These are phyloP conservation scores for Fomitopsis pinicola DNA, from an alignment of 1,284 basidiomycete genomes.

Conservation along the genomic window DNA sequence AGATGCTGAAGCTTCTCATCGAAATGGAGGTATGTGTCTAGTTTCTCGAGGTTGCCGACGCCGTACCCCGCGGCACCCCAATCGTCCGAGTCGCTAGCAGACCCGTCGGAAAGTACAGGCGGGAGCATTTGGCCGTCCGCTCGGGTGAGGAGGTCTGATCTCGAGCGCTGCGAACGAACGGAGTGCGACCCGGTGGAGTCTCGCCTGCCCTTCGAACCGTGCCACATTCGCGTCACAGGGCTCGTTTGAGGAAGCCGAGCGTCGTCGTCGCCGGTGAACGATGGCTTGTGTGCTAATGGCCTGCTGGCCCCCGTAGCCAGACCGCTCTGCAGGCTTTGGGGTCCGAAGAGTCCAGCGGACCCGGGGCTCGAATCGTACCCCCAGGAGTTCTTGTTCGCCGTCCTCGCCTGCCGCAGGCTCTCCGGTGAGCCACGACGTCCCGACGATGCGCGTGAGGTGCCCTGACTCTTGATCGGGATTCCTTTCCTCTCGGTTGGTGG, in stretches of 20 bases:
- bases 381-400: slow-evolving; percentile 12
- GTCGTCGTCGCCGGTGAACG: slow-evolving; percentile 4
- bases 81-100: slow-evolving; percentile 26
- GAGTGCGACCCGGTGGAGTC: slow-evolving; percentile 23
- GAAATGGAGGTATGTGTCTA: neutral
- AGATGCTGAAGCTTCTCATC: slow-evolving; percentile 10
- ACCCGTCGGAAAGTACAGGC: slow-evolving; percentile 7
- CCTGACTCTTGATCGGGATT: slow-evolving; percentile 14
- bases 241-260: neutral
- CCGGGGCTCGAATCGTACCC: slow-evolving; percentile 11
- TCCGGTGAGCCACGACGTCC: slow-evolving; percentile 22
- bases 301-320: neutral
- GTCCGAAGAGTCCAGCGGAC: slow-evolving; percentile 4
- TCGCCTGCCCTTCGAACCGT: slow-evolving; percentile 16
- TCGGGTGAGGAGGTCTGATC: slow-evolving; percentile 17
- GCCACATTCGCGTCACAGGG: slow-evolving; percentile 2
- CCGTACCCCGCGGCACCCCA: slow-evolving; percentile 30
- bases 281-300: neutral
- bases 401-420: slow-evolving; percentile 12
- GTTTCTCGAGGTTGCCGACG: slow-evolving; percentile 18
- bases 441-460: slow-evolving; percentile 13
- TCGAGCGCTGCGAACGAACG: slow-evolving; percentile 22
- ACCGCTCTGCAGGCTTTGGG: slow-evolving; percentile 6
- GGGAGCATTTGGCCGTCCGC: neutral
- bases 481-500: slow-evolving; percentile 13